Evolutionary conservation across 129 eudicot genomes (phyloP).

Genomic region (Arctium minus): DNA sequence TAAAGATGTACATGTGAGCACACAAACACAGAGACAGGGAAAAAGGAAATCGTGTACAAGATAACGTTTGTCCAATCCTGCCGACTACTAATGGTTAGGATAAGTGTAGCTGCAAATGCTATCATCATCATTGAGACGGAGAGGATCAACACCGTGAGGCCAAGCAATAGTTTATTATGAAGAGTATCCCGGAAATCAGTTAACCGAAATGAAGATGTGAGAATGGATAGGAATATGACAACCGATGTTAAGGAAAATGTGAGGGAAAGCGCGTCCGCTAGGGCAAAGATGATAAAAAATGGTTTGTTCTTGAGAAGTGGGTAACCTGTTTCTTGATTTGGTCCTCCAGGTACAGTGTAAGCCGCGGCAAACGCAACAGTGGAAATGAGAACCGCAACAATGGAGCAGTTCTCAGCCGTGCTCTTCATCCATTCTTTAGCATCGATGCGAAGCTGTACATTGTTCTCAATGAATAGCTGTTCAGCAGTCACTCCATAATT

Average conservation of each 20-base stretch:
- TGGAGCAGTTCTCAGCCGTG: conserved; percentile 34
- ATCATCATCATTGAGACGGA: conserved; percentile 35
- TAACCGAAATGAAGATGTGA: conserved; percentile 20
- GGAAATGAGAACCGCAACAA: conserved; percentile 35
- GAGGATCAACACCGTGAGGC: conserved; percentile 21
- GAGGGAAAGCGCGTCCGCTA: conserved; percentile 23
- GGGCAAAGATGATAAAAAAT: conserved; percentile 14
- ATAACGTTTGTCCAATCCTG: conserved; percentile 19
- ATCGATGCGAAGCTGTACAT: not conserved
- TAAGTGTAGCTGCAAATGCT: conserved; percentile 25
- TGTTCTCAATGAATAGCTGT: conserved; percentile 9
- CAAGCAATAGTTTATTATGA: conserved; percentile 20
- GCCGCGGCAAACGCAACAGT: conserved; percentile 36
- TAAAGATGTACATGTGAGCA: conserved; percentile 16
- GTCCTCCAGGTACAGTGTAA: conserved; percentile 34
- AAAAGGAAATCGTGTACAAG: conserved; percentile 12
- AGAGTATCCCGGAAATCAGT: conserved; percentile 21
- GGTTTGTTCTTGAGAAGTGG: conserved; percentile 20
- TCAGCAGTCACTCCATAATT: conserved; percentile 15
- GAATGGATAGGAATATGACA: conserved; percentile 20
- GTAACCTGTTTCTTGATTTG: conserved; percentile 10
- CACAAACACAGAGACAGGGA: conserved; percentile 22
- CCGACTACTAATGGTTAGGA: conserved; percentile 11
- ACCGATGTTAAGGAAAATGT: conserved; percentile 26
- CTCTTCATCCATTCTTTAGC: conserved; percentile 39